Conservation (phyloP, 306 rosid genomes). For the Trichosanthes cucumerina region DNA sequence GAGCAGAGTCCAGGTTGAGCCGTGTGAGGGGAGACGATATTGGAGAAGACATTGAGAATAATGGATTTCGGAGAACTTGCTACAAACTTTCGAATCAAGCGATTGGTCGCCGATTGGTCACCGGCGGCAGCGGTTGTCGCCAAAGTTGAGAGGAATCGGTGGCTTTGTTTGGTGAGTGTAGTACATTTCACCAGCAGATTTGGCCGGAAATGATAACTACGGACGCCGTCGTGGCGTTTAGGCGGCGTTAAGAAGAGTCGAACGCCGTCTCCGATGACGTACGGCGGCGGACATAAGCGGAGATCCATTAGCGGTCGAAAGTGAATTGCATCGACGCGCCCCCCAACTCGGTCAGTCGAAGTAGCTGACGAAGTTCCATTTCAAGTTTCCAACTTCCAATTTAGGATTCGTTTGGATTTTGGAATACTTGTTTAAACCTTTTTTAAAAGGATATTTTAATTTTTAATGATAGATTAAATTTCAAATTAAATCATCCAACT, state of each 20-base stretch:
- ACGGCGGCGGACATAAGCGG: neutral
- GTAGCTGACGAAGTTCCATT: too few species aligned
- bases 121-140: constrained; percentile 18
- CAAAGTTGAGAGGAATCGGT: constrained; percentile 58
- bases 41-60: constrained; percentile 49
- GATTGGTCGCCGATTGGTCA: constrained; percentile 28
- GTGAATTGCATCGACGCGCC: neutral
- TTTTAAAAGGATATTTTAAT: too few species aligned
- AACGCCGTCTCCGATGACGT: neutral
- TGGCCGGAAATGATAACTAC: neutral
- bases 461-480: too few species aligned
- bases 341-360: neutral
- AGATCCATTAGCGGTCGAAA: neutral
- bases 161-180: constrained; percentile 52
- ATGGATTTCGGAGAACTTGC: constrained; percentile 42
- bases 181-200: neutral
- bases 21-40: constrained; percentile 51
- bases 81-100: constrained; percentile 42
- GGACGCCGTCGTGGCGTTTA: neutral
- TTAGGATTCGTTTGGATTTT: too few species aligned
- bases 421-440: too few species aligned
- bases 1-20: constrained; percentile 43
- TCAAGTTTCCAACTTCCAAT: too few species aligned
- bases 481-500: too few species aligned
- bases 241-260: neutral